Evolutionary conservation across 1,284 basidiomycete species (phyloP).

Genomic region (Puccinia horiana): DNA sequence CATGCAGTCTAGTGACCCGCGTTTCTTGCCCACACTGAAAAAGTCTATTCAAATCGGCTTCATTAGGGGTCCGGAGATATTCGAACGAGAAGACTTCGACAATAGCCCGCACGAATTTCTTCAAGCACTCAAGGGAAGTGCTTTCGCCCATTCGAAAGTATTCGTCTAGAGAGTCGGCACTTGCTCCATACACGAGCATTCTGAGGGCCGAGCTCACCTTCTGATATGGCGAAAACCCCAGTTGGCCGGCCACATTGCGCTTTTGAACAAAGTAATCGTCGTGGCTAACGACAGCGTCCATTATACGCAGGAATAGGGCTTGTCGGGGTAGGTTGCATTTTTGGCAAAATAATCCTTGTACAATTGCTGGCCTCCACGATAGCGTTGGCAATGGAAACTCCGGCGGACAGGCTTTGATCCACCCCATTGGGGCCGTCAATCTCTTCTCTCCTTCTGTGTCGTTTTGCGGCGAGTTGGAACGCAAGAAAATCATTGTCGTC

Average conservation of each 20-base stretch:
- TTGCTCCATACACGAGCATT: slow-evolving; percentile 15
- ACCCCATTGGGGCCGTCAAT: not conserved
- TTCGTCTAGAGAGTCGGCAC: not conserved
- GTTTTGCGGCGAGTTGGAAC: not conserved
- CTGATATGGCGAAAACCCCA: not conserved
- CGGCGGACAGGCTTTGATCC: not conserved
- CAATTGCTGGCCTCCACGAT: not conserved
- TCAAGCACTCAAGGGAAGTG: not conserved
- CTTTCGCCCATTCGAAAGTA: slow-evolving; percentile 7
- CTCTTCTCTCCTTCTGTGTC: not conserved
- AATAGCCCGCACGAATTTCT: not conserved
- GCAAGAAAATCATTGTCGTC: not conserved
- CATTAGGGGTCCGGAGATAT: not conserved
- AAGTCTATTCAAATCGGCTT: not conserved
- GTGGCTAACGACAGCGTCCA: not conserved
- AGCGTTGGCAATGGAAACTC: not conserved
- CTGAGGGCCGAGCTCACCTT: not conserved
- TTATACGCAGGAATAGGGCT: not conserved
- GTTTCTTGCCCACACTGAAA: not conserved
- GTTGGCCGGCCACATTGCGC: not conserved
- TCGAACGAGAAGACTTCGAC: not conserved
- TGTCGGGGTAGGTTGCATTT: not conserved
- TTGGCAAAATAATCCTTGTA: not conserved
- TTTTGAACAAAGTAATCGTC: slow-evolving; percentile 1
- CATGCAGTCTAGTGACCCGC: slow-evolving; percentile 22